A percentile compares a stretch with the other conserved stretches of the same genome.
Conservation (phyloP, 1,284 basidiomycete genomes). For the Papiliotrema flavescens region DNA sequence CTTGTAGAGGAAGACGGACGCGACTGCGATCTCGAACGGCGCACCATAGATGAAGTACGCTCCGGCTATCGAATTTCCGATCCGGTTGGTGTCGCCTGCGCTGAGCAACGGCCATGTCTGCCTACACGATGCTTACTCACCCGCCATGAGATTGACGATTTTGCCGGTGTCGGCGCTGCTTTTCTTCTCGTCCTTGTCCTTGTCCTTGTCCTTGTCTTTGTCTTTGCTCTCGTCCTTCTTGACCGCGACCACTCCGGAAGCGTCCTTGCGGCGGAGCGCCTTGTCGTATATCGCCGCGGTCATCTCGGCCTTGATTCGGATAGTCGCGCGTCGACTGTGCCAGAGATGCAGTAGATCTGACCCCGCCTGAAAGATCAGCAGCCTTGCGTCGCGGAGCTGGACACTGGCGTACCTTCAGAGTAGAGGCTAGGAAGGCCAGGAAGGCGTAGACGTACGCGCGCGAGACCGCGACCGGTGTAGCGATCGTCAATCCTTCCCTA, state of each 20-base stretch:
- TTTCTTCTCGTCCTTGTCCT: slow-evolving; percentile 43
- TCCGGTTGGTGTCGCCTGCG: slow-evolving; percentile 31
- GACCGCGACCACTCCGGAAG: slow-evolving; percentile 66
- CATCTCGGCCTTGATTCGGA: slow-evolving; percentile 66
- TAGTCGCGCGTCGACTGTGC: slow-evolving; percentile 66
- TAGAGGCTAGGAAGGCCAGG: slow-evolving; percentile 57
- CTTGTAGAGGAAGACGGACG: slow-evolving; percentile 72
- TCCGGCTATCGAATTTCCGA: slow-evolving; percentile 35
- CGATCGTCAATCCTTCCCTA: slow-evolving; percentile 45
- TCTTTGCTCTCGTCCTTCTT: slow-evolving; percentile 54
- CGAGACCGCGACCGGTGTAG: slow-evolving; percentile 54
- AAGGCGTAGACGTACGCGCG: slow-evolving; percentile 72
- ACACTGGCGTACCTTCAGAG: slow-evolving; percentile 55
- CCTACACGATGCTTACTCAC: slow-evolving; percentile 11
- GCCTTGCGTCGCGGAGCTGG: too few species aligned
- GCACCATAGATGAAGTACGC: slow-evolving; percentile 58
- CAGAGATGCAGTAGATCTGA: slow-evolving; percentile 74
- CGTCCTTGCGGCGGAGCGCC: slow-evolving; percentile 77
- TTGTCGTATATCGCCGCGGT: slow-evolving; percentile 83
- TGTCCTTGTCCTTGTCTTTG: too few species aligned
- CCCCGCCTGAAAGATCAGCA: slow-evolving; percentile 55
- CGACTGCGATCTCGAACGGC: slow-evolving; percentile 77
- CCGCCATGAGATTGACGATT: slow-evolving; percentile 53
- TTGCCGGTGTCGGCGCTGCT: slow-evolving; percentile 51
- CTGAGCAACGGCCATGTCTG: not conserved